These are phyloP conservation scores for Phyllosticta citrichinensis DNA, from an alignment of 2,329 filamentous ascomycete genomes.

Conservation along the genomic window DNA sequence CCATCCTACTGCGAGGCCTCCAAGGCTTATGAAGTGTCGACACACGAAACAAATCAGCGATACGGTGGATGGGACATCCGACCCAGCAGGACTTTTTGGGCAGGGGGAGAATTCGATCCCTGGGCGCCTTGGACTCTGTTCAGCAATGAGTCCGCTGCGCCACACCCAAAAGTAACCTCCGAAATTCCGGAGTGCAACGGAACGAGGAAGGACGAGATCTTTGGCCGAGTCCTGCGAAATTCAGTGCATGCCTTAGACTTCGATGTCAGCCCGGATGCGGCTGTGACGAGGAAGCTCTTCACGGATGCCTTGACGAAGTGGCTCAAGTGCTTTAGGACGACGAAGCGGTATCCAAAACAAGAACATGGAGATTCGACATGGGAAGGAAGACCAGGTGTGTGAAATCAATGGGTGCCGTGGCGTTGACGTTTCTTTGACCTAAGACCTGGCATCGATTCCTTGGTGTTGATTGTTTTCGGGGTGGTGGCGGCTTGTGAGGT, in stretches of 20 bases:
- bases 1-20: no score
- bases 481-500: background rate
- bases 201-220: constrained; percentile 30
- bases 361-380: no score
- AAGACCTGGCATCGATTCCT: no score
- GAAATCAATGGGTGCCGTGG: no score
- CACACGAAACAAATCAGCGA: constrained; percentile 27
- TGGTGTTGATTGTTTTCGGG: no score
- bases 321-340: constrained; percentile 20
- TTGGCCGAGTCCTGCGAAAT: constrained; percentile 38
- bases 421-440: no score
- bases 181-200: constrained; percentile 36
- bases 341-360: background rate
- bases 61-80: constrained; percentile 43
- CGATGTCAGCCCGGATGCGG: constrained; percentile 21
- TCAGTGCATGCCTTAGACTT: constrained; percentile 43
- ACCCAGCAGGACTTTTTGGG: constrained; percentile 43
- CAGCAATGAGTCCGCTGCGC: constrained; percentile 31
- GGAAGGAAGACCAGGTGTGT: no score
- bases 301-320: constrained; percentile 34
- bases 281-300: constrained; percentile 29
- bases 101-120: constrained; percentile 41
- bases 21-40: no score
- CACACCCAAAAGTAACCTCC: constrained; percentile 29
- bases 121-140: constrained; percentile 41